Evolutionary conservation across 2,329 filamentous ascomycete species (phyloP), one percentile per base, ranked within the genome.

Genomic region (Cryoendolithus antarcticus): DNA sequence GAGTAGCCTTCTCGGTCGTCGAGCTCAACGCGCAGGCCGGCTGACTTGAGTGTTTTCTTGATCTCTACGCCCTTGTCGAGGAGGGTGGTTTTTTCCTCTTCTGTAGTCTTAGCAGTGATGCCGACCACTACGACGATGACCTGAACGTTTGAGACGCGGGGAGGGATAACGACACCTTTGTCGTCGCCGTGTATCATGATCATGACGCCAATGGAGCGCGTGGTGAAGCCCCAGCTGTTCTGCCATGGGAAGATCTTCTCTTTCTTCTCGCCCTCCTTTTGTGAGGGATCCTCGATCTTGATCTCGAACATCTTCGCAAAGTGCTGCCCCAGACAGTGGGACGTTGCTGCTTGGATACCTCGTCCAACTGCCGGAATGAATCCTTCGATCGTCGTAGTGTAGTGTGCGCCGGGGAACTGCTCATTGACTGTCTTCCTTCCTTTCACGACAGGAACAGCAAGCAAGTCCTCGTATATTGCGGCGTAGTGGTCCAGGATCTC

Each of bases 251-350:
- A 69, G 41, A 95, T 68, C 55, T 86, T 80, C 51, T 80, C 73
- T 48, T 83, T 82, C 65, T 84, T 82, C 61, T 91, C 77, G 35
- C 74, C 78, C 21, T 59, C 61, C 34, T 72, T 69, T 37, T 72
- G 74, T 44, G 71, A 69, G 15, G 91, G 91, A 57, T 98, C 88
- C 62, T 98, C 89, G 21, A 98, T 86, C 0, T 82, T 93, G 61
- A 98, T 96, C 62, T 91, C 82, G 61, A 96, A 98, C 88, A 98
- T 98, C 67, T 93, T 95, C 62, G 82, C 88, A 67, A 98, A 98
- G 67, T 98, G 95, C 66, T 98, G 91, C 38, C 91, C 91, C 6
- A 98, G 72, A 47, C 80, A 86, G 69, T 98, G 91, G 38, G 86
- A 94, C 30, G 91, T 98, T 38, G 79, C 91, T 49, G 88, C 91